Evolutionary conservation across 805 yeast species (phyloP).

Genomic region (Yamadazyma paraphyllophila): DNA sequence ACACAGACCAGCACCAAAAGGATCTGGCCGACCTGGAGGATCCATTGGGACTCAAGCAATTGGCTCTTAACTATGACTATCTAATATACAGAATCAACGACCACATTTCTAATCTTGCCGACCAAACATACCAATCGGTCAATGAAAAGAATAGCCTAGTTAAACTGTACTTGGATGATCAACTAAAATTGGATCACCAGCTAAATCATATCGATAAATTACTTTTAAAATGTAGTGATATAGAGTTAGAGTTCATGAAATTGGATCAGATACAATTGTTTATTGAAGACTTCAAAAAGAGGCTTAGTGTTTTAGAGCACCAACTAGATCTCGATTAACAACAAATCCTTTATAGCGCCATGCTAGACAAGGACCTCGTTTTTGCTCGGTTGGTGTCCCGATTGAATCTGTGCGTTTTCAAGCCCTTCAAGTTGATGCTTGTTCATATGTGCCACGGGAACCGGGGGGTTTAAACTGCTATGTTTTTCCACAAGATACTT

Average conservation of each 20-base stretch:
- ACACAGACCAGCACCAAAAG: neutral
- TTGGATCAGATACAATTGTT: slow-evolving; percentile 47
- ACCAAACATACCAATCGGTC: slow-evolving; percentile 33
- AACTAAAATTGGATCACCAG: slow-evolving; percentile 35
- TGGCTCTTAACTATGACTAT: slow-evolving; percentile 65
- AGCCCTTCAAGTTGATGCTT: slow-evolving; percentile 2
- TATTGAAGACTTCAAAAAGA: slow-evolving; percentile 38
- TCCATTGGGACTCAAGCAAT: slow-evolving; percentile 58
- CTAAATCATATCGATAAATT: slow-evolving; percentile 39
- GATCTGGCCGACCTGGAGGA: slow-evolving; percentile 35
- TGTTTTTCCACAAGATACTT: slow-evolving; percentile 35
- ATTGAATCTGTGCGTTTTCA: slow-evolving; percentile 2
- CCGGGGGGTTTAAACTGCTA: neutral
- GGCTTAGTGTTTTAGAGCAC: slow-evolving; percentile 35
- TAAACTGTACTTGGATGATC: slow-evolving; percentile 23
- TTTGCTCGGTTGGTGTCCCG: slow-evolving; percentile 6
- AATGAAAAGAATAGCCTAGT: slow-evolving; percentile 28
- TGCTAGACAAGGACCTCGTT: slow-evolving; percentile 10
- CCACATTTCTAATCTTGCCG: slow-evolving; percentile 47
- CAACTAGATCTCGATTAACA: slow-evolving; percentile 12
- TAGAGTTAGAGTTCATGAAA: slow-evolving; percentile 53
- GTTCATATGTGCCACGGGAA: slow-evolving; percentile 7
- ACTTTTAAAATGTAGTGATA: slow-evolving; percentile 44
- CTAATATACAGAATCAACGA: slow-evolving; percentile 61
- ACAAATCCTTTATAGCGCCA: no score